These are phyloP conservation scores for Plasmodium gallinaceum DNA, from an alignment of 169 alveolate species.

Conservation along the genomic window DNA sequence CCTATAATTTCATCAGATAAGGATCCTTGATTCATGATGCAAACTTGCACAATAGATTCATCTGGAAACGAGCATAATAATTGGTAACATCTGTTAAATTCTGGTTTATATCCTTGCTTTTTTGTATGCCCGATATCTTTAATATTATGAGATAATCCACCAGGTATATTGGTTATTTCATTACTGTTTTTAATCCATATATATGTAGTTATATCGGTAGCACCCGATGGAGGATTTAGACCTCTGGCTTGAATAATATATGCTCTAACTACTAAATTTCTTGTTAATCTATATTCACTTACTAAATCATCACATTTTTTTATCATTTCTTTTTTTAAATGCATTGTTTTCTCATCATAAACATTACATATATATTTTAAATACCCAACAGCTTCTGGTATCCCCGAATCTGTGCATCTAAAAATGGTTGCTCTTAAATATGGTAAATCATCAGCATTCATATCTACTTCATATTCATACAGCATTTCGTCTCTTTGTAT, in stretches of 20 bases:
- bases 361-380: slow-evolving; percentile 88
- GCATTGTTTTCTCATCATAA: slow-evolving; percentile 61
- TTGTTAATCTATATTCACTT: slow-evolving; percentile 63
- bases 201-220: slow-evolving; percentile 85
- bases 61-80: slow-evolving; percentile 92
- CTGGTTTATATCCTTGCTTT: slow-evolving; percentile 91
- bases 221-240: slow-evolving; percentile 89
- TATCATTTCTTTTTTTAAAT: slow-evolving; percentile 56
- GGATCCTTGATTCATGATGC: slow-evolving; percentile 89
- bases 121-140: slow-evolving; percentile 87
- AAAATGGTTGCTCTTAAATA: slow-evolving; percentile 90
- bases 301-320: slow-evolving; percentile 74
- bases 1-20: slow-evolving; percentile 91
- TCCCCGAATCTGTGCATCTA: slow-evolving; percentile 89
- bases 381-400: slow-evolving; percentile 92
- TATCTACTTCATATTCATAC: slow-evolving; percentile 90
- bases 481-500: slow-evolving; percentile 89
- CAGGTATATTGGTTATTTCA: slow-evolving; percentile 82
- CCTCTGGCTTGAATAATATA: slow-evolving; percentile 92
- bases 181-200: slow-evolving; percentile 88
- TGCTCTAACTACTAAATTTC: slow-evolving; percentile 88
- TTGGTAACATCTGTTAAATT: slow-evolving; percentile 89
- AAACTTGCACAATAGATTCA: slow-evolving; percentile 88
- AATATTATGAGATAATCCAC: slow-evolving; percentile 85
- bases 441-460: slow-evolving; percentile 88